Conservation (phyloP, 2,329 filamentous ascomycete genomes). For the Aplosporella prunicola region DNA sequence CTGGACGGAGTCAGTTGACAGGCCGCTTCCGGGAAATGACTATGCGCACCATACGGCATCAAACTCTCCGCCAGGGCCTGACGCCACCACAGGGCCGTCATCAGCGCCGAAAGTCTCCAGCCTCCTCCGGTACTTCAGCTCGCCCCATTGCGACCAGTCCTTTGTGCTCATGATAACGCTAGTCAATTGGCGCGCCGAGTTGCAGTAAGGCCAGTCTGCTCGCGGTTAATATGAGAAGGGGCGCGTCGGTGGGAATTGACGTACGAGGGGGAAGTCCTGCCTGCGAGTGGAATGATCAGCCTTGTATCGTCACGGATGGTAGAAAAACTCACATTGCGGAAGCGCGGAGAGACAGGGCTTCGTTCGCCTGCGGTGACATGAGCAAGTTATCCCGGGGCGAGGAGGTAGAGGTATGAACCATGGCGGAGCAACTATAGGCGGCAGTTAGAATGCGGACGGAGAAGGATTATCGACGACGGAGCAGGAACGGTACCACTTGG, state of each 20-base stretch:
- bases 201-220: slow-evolving; percentile 82
- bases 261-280: slow-evolving; percentile 42
- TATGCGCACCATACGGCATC: slow-evolving; percentile 67
- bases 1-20: slow-evolving; percentile 14
- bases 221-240: slow-evolving; percentile 16
- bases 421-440: slow-evolving; percentile 29
- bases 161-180: slow-evolving; percentile 49
- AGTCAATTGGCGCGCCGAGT: slow-evolving; percentile 60
- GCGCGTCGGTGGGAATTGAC: not conserved
- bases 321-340: slow-evolving; percentile 51
- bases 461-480: too few species aligned
- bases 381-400: not conserved
- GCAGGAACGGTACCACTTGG: slow-evolving; percentile 66
- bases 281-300: slow-evolving; percentile 21
- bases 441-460: slow-evolving; percentile 9
- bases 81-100: slow-evolving; percentile 55
- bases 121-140: slow-evolving; percentile 56
- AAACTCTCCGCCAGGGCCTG: slow-evolving; percentile 58
- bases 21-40: not conserved
- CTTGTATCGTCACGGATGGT: not conserved
- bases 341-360: slow-evolving; percentile 78
- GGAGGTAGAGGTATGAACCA: slow-evolving; percentile 18
- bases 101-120: slow-evolving; percentile 71
- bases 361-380: slow-evolving; percentile 48
- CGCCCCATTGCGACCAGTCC: slow-evolving; percentile 46